Percentiles rank a stretch among this genome's conserved stretches.
Evolutionary conservation across 345 rosid species (phyloP).

Genomic region (Combretum micranthum): DNA sequence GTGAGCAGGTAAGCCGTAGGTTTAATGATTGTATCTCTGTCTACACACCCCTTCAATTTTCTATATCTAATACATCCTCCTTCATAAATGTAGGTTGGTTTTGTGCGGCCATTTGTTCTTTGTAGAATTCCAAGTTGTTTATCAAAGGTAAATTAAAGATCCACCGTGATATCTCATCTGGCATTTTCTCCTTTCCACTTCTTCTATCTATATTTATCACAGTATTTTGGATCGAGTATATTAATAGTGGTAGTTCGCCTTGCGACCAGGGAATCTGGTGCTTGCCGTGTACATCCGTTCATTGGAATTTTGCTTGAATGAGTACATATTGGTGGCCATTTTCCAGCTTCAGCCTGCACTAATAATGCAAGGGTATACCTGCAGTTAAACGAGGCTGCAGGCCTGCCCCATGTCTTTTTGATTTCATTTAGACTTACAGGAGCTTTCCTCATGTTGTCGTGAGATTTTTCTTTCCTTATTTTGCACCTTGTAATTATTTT

Average conservation of each 20-base stretch:
- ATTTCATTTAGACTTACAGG: too few species aligned
- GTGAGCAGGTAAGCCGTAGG: background rate
- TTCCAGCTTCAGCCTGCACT: background rate
- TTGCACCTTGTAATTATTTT: too few species aligned
- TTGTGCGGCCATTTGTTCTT: background rate
- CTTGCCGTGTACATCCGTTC: too few species aligned
- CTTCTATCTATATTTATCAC: too few species aligned
- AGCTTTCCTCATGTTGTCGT: too few species aligned
- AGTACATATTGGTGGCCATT: background rate
- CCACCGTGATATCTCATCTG: too few species aligned
- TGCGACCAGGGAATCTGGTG: background rate
- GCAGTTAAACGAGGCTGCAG: background rate
- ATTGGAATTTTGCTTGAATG: too few species aligned
- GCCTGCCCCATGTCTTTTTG: too few species aligned
- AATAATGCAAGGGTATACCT: background rate
- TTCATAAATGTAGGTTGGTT: constrained; percentile 1
- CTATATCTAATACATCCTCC: background rate
- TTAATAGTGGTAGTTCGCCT: too few species aligned
- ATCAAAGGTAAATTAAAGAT: background rate
- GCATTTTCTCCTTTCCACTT: too few species aligned
- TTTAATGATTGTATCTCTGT: background rate
- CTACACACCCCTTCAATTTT: background rate
- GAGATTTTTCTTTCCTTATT: too few species aligned
- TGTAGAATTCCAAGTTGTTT: background rate
- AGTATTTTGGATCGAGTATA: too few species aligned